phyloP scores from a whole-genome alignment of 1,284 basidiomycete genomes.

The Lentinula novae-zelandiae region DNA sequence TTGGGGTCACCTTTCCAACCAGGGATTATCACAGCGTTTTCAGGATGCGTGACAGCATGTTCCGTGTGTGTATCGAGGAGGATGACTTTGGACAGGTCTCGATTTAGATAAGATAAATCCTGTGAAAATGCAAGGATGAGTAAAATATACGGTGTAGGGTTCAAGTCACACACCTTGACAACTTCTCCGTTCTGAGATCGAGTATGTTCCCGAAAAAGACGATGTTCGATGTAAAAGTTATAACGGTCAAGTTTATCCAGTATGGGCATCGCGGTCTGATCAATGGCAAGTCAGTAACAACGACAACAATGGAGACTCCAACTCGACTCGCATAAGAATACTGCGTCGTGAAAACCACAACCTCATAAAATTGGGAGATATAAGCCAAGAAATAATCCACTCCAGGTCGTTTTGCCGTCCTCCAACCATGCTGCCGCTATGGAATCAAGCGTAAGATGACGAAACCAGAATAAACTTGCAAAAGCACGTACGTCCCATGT shows the following conservation, averaged over 20 bases:
- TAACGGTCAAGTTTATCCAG: conserved; percentile 95
- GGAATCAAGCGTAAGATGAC: not conserved
- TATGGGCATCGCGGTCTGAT: conserved; percentile 83
- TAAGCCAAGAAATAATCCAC: conserved; percentile 98
- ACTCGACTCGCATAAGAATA: conserved; percentile 73
- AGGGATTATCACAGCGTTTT: conserved; percentile 84
- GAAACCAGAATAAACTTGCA: conserved; percentile 2
- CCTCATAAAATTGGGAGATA: conserved; percentile 96
- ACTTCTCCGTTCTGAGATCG: conserved; percentile 74
- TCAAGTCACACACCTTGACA: conserved; percentile 60
- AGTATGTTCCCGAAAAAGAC: conserved; percentile 89
- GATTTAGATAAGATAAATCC: conserved; percentile 91
- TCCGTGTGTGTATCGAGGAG: conserved; percentile 84
- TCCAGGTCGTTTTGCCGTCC: conserved; percentile 92
- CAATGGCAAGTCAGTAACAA: conserved; percentile 2
- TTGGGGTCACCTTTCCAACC: conserved; percentile 84
- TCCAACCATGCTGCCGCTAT: conserved; percentile 84
- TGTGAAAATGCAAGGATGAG: conserved; percentile 25
- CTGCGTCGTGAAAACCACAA: conserved; percentile 94
- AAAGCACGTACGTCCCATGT: conserved; percentile 83
- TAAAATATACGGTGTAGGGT: not conserved
- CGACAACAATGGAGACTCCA: not conserved
- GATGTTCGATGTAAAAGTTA: conserved; percentile 85
- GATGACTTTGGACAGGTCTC: conserved; percentile 89
- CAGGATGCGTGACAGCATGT: conserved; percentile 78